Evolutionary conservation across 495 filamentous ascomycete genomes (phyloP).

Genomic region (Talaromyces thailandensis): DNA sequence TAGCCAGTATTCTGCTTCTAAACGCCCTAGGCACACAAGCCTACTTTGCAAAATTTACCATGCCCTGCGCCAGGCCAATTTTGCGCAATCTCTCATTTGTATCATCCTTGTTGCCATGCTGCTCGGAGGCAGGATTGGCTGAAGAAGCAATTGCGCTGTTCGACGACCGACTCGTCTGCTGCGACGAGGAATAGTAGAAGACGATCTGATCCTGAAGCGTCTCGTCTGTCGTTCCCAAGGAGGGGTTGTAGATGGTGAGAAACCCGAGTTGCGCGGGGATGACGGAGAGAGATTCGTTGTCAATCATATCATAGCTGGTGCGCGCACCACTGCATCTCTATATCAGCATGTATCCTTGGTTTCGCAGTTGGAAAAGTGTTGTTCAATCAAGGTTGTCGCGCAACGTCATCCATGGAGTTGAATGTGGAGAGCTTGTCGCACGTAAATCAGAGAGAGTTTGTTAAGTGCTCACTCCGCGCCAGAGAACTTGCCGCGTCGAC

Average conservation of each 20-base stretch:
- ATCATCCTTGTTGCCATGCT: conserved; percentile 51
- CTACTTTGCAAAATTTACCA: conserved; percentile 83
- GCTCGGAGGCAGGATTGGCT: conserved; percentile 42
- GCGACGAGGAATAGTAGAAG: conserved; percentile 67
- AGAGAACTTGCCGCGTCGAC: background rate
- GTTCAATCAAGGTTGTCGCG: background rate
- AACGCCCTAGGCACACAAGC: conserved; percentile 11
- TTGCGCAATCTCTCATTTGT: conserved; percentile 79
- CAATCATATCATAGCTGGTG: conserved; percentile 30
- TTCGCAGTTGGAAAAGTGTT: background rate
- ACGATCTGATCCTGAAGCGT: conserved; percentile 84
- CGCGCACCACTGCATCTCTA: background rate
- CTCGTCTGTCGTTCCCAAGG: conserved; percentile 78
- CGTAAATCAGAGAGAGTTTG: background rate
- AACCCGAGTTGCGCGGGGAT: conserved; percentile 81
- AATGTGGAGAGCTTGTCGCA: background rate
- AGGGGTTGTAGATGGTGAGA: conserved; percentile 89
- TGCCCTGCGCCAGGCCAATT: conserved; percentile 95
- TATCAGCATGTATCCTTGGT: background rate
- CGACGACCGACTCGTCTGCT: conserved; percentile 19
- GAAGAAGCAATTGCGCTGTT: conserved; percentile 27
- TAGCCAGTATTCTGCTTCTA: background rate
- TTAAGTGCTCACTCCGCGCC: too few relatives aligned
- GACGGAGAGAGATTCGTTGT: conserved; percentile 26
- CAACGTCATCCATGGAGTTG: background rate